Base-by-base conservation (phyloP, 2,329 filamentous ascomycete genomes). In the Leptoxyphium fumago region DNA sequence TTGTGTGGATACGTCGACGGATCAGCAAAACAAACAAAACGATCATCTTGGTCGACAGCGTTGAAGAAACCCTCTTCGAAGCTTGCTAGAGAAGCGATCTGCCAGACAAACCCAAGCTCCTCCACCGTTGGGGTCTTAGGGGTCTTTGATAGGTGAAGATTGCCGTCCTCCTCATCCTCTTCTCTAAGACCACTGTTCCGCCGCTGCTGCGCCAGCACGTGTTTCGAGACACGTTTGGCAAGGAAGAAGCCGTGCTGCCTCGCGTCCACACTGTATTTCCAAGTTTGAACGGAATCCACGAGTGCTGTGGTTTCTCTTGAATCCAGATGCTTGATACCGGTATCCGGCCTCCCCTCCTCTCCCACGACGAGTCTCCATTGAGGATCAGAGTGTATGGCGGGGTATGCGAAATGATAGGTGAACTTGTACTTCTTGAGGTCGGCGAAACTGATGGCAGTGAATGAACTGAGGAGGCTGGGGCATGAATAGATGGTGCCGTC, bases 381-480 rank as follows among this genome's bases (percentile, higher is more conserved):
- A 1, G 86, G 85, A 44, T 89, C 81, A 3, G 89, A 94, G 60
- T 94, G 88, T 39, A 98, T 72, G 13, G 89, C 87, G 1, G 91
- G 91, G 57, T 94, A 98, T 5, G 83, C 89, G 63, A 96, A 96
- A 79, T 93, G 94, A 65, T 96, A 96, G n/a, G 82, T 86, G 61
- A 96, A 95, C 50, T 81, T 85, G 67, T 96, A 96, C 60, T 93
- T 95, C 64, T 98, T 98, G 29, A 98, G 74, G 59, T 98, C 89
- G 49, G 91, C 89, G 61, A 85, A 98, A 13, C 86, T 94, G 39
- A 96, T 77, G 46, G 93, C 78, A 21, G 84, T 75, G 62, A 95
- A 96, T 6, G 85, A 91, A 4, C 86, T 80, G 14, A 98, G 77
- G 2, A 96, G 74, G 4, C 89, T 95, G 2, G 91, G 91, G 42